phyloP scores from a whole-genome alignment of 305 asterid species.

The Petunia hybrid region DNA sequence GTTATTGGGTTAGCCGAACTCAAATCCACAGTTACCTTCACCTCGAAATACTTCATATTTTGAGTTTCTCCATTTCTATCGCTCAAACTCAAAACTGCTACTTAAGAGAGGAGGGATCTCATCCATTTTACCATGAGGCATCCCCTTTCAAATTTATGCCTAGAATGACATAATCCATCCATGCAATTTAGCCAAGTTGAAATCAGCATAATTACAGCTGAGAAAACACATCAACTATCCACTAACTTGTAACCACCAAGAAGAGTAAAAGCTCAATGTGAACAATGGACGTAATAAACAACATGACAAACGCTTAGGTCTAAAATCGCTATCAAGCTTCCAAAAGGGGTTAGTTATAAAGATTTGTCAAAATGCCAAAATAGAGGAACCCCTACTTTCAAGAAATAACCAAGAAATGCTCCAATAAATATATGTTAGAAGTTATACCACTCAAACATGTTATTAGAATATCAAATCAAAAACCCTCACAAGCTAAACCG shows the following conservation, averaged over 20 bases:
- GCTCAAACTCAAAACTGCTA: no score
- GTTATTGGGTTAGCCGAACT: no score
- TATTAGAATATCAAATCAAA: background rate
- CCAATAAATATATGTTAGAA: background rate
- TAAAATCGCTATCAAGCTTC: background rate
- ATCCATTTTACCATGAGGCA: no score
- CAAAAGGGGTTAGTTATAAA: background rate
- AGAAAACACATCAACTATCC: conserved; percentile 1
- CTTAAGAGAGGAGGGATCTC: no score
- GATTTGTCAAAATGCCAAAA: background rate
- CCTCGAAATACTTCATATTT: no score
- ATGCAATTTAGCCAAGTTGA: background rate
- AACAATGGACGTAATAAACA: conserved; percentile 15
- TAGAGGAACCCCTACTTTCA: background rate
- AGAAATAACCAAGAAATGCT: conserved; percentile 15
- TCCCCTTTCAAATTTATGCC: background rate
- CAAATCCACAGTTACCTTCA: no score
- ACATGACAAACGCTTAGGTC: background rate
- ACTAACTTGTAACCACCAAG: conserved; percentile 20
- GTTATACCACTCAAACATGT: conserved; percentile 27
- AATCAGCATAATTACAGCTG: background rate
- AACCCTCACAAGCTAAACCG: conserved; percentile 22
- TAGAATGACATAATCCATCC: conserved; percentile 5
- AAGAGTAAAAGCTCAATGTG: background rate
- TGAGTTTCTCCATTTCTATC: no score